A percentile compares a stretch with the other conserved stretches of the same genome.
Evolutionary conservation across 495 filamentous ascomycete species (phyloP).

Genomic region (Aeminium ludgeri): DNA sequence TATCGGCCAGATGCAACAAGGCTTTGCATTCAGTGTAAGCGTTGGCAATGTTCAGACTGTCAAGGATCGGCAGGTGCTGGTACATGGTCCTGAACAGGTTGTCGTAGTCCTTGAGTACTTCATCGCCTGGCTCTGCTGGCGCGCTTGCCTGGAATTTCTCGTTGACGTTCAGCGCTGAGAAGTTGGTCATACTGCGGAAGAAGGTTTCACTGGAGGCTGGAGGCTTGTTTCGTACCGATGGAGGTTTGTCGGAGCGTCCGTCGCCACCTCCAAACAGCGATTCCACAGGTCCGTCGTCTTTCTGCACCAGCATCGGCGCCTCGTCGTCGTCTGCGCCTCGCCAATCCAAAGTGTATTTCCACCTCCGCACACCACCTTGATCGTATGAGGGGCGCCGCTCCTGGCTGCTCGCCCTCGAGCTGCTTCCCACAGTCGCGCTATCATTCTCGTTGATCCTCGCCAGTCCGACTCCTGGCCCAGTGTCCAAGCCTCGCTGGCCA

Average conservation of each 20-base stretch:
- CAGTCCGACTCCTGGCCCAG: constrained; percentile 24
- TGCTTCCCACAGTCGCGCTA: constrained; percentile 20
- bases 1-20: constrained; percentile 66
- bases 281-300: constrained; percentile 30
- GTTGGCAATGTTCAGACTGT: constrained; percentile 70
- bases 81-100: constrained; percentile 89
- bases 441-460: constrained; percentile 43
- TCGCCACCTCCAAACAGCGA: constrained; percentile 34
- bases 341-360: constrained; percentile 77
- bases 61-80: constrained; percentile 66
- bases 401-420: constrained; percentile 23
- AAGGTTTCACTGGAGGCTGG: constrained; percentile 43
- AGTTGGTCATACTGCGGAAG: constrained; percentile 73
- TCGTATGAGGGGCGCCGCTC: constrained; percentile 15
- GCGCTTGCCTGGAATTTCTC: constrained; percentile 13
- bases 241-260: constrained; percentile 24
- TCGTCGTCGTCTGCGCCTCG: constrained; percentile 47
- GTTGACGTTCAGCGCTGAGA: constrained; percentile 40
- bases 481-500: constrained; percentile 14
- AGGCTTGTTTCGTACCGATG: constrained; percentile 36
- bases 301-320: constrained; percentile 77
- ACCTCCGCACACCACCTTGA: constrained; percentile 34
- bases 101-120: constrained; percentile 75
- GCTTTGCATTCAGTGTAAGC: constrained; percentile 85
- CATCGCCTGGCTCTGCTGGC: constrained; percentile 37